Conservation (phyloP, 73 alveolate genomes). For the Paramecium primaurelia region DNA sequence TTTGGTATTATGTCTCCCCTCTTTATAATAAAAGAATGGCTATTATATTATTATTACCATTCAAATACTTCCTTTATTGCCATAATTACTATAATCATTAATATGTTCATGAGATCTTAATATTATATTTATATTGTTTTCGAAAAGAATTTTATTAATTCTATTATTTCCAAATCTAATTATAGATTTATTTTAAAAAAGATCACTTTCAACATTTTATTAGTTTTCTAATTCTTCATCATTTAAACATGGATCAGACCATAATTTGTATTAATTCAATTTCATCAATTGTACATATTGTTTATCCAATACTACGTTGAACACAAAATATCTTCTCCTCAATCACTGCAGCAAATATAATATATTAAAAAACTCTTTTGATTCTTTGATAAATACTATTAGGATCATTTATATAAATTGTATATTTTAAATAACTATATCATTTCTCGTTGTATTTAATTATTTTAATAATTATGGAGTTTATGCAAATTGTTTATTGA, state of each 20-base stretch:
- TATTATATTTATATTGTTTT: slow-evolving; percentile 73
- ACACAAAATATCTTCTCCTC: slow-evolving; percentile 72
- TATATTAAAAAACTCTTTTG: slow-evolving; percentile 77
- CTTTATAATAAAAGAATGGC: neutral
- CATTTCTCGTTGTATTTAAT: neutral
- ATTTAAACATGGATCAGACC: slow-evolving; percentile 80
- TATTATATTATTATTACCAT: neutral
- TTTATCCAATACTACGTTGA: slow-evolving; percentile 91
- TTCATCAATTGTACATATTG: slow-evolving; percentile 75
- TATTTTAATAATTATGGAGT: slow-evolving; percentile 63
- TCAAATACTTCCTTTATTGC: neutral
- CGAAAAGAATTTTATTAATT: slow-evolving; percentile 77
- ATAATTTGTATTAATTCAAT: slow-evolving; percentile 72
- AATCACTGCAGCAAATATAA: slow-evolving; percentile 79
- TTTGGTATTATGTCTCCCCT: neutral
- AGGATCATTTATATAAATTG: slow-evolving; percentile 75
- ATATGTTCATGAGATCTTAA: slow-evolving; percentile 82
- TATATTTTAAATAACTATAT: slow-evolving; percentile 47
- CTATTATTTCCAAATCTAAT: slow-evolving; percentile 83
- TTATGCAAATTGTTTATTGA: slow-evolving; percentile 72
- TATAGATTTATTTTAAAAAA: slow-evolving; percentile 72
- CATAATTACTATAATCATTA: slow-evolving; percentile 44
- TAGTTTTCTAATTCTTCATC: slow-evolving; percentile 72
- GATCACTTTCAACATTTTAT: slow-evolving; percentile 77
- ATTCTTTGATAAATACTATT: slow-evolving; percentile 72